These are phyloP conservation scores for Leishmania mexicana DNA, from an alignment of 208 protist species.

Conservation along the genomic window DNA sequence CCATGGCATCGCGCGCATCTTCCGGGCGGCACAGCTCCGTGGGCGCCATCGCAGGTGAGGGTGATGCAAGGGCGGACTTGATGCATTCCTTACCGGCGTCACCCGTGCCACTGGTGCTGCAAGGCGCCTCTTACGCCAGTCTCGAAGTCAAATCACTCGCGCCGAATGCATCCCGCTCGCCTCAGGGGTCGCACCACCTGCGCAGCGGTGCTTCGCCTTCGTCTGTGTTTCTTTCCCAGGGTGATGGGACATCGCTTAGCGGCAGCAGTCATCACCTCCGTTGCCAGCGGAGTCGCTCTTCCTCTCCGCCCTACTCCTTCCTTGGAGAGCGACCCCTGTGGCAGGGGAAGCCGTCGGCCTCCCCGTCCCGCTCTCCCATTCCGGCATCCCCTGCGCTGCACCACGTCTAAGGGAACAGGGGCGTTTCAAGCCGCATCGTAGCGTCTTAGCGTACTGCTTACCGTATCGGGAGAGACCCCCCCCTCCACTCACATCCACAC, in stretches of 20 bases:
- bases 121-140: too few relatives aligned
- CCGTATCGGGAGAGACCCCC: neutral
- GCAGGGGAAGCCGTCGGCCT: neutral
- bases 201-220: neutral
- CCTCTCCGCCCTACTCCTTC: neutral
- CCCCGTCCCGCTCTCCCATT: neutral
- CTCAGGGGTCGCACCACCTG: neutral
- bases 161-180: neutral
- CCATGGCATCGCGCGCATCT: neutral
- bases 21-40: neutral
- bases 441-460: neutral
- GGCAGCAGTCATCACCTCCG: neutral
- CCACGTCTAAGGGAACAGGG: neutral
- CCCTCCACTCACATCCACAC: neutral
- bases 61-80: too few relatives aligned
- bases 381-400: neutral
- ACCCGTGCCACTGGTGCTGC: neutral
- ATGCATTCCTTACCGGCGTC: neutral
- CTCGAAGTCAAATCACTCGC: neutral
- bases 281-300: neutral
- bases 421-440: neutral
- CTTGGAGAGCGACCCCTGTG: neutral
- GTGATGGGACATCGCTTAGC: neutral
- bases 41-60: neutral
- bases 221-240: constrained; percentile 7